A percentile compares a stretch with the other conserved stretches of the same genome.
Conservation (phyloP, 176 grass and related monocot species). For the Musa itinerans region DNA sequence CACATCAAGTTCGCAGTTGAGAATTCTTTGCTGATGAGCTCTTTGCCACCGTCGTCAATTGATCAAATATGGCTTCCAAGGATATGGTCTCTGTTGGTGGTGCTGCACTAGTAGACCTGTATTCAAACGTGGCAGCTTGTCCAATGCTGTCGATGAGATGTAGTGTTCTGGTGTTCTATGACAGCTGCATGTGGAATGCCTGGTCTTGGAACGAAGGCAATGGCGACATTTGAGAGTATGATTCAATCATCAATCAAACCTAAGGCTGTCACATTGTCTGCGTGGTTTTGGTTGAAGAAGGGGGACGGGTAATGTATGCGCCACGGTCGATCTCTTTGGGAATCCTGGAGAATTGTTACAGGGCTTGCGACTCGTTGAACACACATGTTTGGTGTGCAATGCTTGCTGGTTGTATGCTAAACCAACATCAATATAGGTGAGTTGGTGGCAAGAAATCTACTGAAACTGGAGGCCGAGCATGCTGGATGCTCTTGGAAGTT, state of each 20-base stretch:
- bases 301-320: conserved; percentile 35
- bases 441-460: conserved; percentile 26
- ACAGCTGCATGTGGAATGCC: conserved; percentile 63
- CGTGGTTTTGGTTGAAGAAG: conserved; percentile 51
- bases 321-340: conserved; percentile 62
- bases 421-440: conserved; percentile 34
- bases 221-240: conserved; percentile 44
- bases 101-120: conserved; percentile 46
- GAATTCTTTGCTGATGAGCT: conserved; percentile 35
- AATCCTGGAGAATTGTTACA: conserved; percentile 38
- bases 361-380: conserved; percentile 26
- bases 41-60: conserved; percentile 52
- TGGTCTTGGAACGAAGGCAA: conserved; percentile 47
- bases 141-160: conserved; percentile 26
- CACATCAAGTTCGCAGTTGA: conserved; percentile 29
- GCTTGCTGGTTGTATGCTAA: conserved; percentile 51
- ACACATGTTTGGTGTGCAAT: conserved; percentile 52
- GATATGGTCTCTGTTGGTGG: conserved; percentile 42
- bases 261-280: conserved; percentile 42
- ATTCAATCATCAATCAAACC: conserved; percentile 40
- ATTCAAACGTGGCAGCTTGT: conserved; percentile 55
- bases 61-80: conserved; percentile 38
- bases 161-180: conserved; percentile 63
- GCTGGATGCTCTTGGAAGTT: conserved; percentile 49
- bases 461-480: conserved; percentile 36